Evolutionary conservation across 2,329 filamentous ascomycete species (phyloP).

Genomic region (Fusarium transvaalense): DNA sequence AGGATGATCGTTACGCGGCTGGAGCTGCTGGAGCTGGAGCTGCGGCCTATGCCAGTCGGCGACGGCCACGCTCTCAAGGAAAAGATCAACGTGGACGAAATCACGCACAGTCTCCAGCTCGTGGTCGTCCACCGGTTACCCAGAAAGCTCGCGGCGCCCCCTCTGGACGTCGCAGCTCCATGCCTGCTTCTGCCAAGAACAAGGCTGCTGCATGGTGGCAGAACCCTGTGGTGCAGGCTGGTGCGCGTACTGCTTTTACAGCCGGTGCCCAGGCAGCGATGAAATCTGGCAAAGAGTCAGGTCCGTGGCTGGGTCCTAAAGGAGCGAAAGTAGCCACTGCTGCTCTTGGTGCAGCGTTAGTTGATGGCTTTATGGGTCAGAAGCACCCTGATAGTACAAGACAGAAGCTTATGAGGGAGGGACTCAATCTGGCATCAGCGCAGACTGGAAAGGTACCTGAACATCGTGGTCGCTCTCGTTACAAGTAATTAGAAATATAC

Average conservation of each 20-base stretch:
- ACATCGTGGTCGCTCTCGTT: not conserved
- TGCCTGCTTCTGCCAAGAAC: conserved; percentile 49
- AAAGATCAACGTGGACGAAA: conserved; percentile 32
- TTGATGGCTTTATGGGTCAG: conserved; percentile 60
- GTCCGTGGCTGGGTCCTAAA: conserved; percentile 63
- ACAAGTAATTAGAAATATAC: not conserved
- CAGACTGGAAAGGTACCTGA: conserved; percentile 23
- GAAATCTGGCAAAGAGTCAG: conserved; percentile 59
- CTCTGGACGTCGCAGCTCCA: conserved; percentile 50
- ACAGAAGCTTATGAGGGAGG: conserved; percentile 46
- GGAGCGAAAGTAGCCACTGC: conserved; percentile 63
- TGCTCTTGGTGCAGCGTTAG: conserved; percentile 62
- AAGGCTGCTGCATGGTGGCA: conserved; percentile 52
- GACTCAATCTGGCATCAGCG: conserved; percentile 43
- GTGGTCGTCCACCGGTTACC: conserved; percentile 44
- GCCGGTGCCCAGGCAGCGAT: conserved; percentile 64
- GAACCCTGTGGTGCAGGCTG: conserved; percentile 56
- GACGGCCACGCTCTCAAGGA: conserved; percentile 44
- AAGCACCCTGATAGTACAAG: conserved; percentile 49
- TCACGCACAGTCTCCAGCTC: conserved; percentile 31
- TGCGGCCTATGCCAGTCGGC: conserved; percentile 25
- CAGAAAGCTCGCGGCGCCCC: conserved; percentile 34
- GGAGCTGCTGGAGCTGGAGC: conserved; percentile 20
- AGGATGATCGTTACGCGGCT: conserved; percentile 28
- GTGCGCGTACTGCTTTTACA: conserved; percentile 61